Conservation (phyloP, 2,329 filamentous ascomycete genomes). For the Curvularia eragrostidis region DNA sequence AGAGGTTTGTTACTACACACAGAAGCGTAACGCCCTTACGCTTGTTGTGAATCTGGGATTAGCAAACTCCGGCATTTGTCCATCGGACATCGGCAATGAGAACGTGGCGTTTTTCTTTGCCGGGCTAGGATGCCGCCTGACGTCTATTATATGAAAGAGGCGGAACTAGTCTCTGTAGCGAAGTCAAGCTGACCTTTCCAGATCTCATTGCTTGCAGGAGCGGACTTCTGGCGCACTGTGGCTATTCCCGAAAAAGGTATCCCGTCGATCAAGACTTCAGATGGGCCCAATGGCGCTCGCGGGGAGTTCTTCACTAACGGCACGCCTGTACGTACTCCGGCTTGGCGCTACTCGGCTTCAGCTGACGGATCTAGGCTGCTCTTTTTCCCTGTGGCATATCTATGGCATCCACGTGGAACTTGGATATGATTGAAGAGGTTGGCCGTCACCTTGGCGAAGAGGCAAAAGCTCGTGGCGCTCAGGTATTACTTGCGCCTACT, state of each 20-base stretch:
- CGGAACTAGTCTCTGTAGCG: conserved; percentile 12
- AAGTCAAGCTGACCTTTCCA: conserved; percentile 34
- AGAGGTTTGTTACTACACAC: not conserved
- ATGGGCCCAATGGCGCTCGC: conserved; percentile 73
- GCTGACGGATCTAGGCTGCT: conserved; percentile 63
- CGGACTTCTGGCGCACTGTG: conserved; percentile 74
- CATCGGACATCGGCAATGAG: conserved; percentile 4
- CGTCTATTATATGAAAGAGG: conserved; percentile 15
- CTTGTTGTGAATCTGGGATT: not conserved
- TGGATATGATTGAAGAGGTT: conserved; percentile 70
- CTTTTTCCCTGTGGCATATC: conserved; percentile 81
- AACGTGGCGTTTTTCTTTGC: not conserved
- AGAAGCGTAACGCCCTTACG: not conserved
- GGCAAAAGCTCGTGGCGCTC: conserved; percentile 73
- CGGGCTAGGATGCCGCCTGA: conserved; percentile 18
- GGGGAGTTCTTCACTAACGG: conserved; percentile 70
- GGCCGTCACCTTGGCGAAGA: conserved; percentile 76
- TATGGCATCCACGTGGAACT: conserved; percentile 80
- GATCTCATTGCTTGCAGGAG: conserved; percentile 56
- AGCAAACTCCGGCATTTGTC: conserved; percentile 1
- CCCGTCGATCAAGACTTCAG: conserved; percentile 69
- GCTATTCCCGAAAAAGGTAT: conserved; percentile 66
- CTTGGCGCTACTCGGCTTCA: conserved; percentile 9
- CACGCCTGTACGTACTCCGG: conserved; percentile 47
- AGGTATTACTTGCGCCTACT: conserved; percentile 77